Base-by-base conservation (phyloP, 176 grass and related monocot species). In the Cenchrus americanus region DNA sequence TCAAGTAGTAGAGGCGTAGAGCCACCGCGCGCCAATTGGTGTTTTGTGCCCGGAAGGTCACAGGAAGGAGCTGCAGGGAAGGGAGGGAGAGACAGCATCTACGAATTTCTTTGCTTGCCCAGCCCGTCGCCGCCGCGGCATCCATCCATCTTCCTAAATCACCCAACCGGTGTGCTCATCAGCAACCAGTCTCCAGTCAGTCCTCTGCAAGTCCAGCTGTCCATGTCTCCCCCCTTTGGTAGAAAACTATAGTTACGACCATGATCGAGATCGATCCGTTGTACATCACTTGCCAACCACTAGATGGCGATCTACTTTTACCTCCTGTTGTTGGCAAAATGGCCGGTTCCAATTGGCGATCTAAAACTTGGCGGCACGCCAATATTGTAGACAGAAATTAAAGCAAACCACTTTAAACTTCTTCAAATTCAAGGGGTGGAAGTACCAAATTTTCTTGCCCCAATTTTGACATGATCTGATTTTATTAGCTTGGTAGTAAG, bases 61-160 rank as follows among this genome's bases (percentile, higher is more conserved):
- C 55, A 32, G 2, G 84, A 80, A 86, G 32, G n/a, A 65, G 32
- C 7, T 17, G 13, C 23, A 8, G 11, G 3, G 32, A 30, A 30
- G 27, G 27, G 27, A 30, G 27, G 26, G 42, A 43, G 66, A 80
- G 41, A 70, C 58, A 86, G 32, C 66, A 71, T 85, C 59, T 10
- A 60, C 9, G 41, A 69, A 85, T 61, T 70, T 13, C 3, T 75
- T 19, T 57, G 67, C 7, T 65, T 14, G 21, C 14, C 18, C 14
- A 65, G 75, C 55, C 65, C 55, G 48, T 15, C 19, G 7, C 10
- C 17, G 42, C 7, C 54, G n/a, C 19, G 6, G 21, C 18, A 51
- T 51, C 5, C 55, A 22, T 3, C 55, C 55, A 18, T 17, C 22
- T 15, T 15, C 15, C 15, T 27, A 48, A 14, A 18, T 73, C 69